These are phyloP conservation scores for Pleurostoma richardsiae DNA, from an alignment of 2,329 filamentous ascomycete genomes.

Conservation along the genomic window DNA sequence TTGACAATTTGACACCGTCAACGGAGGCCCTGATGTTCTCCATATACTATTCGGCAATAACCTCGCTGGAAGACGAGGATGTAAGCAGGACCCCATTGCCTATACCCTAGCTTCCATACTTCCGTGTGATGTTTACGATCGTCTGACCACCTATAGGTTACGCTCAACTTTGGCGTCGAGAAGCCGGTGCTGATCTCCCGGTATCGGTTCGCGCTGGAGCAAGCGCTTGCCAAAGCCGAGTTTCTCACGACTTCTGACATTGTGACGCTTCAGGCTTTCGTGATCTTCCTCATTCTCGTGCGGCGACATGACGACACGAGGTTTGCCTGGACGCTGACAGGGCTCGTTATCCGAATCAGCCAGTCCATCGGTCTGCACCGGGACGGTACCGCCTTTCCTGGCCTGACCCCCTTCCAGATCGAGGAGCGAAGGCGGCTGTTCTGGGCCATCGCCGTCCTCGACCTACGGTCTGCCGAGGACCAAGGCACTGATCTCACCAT, in stretches of 20 bases:
- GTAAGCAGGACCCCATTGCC: slow-evolving; percentile 24
- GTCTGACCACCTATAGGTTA: slow-evolving; percentile 31
- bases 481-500: slow-evolving; percentile 49
- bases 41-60: slow-evolving; percentile 54
- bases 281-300: slow-evolving; percentile 51
- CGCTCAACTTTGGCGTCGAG: slow-evolving; percentile 41
- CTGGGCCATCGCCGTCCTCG: slow-evolving; percentile 56
- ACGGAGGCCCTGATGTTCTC: slow-evolving; percentile 61
- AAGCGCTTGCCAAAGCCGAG: slow-evolving; percentile 55
- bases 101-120: background rate
- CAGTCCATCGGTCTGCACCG: slow-evolving; percentile 50
- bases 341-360: slow-evolving; percentile 52
- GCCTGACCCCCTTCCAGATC: slow-evolving; percentile 53
- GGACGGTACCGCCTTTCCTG: slow-evolving; percentile 48
- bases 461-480: slow-evolving; percentile 55
- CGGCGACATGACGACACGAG: slow-evolving; percentile 45
- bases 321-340: slow-evolving; percentile 60
- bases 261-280: slow-evolving; percentile 55
- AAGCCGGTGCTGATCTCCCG: slow-evolving; percentile 38
- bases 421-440: slow-evolving; percentile 60
- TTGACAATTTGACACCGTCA: slow-evolving; percentile 49
- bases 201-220: slow-evolving; percentile 51
- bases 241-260: slow-evolving; percentile 57
- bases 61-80: slow-evolving; percentile 55
- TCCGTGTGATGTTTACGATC: background rate